Evolutionary conservation across 345 rosid species (phyloP), one percentile per base, ranked within the genome.

Genomic region (Linum lewisii): DNA sequence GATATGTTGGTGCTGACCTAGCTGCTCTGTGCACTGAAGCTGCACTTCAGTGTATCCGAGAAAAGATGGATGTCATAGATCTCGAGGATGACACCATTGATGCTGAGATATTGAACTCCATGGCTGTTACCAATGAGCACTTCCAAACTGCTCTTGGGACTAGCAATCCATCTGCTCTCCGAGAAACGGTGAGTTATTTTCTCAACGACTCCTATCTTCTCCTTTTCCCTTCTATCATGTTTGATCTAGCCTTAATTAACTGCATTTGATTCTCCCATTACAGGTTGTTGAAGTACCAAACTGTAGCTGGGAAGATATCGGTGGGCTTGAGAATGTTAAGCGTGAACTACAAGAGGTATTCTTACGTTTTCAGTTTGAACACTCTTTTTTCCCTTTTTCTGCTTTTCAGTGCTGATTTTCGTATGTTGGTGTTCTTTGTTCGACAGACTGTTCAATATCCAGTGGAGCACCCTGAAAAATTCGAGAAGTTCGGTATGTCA

Each of bases 401-500:
- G 15, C 16, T 16, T 42, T 11, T 53, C 14, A 20, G 26, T 1
- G 10, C 13, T 55, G 34, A 24, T 25, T 58, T 61, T 57, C 14
- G 13, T 20, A 38, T 19, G 2, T 24, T 21, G 26, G 26, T 64
- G 19, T 65, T 19, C 26, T 18, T 49, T 16, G 36, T 29, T 54
- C 38, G 25, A 22, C 65, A 84, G 90, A 84, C 87, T 67, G 87
- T 84, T 53, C 90, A 82, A 68, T 84, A 82, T 65, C 90, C 90
- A n/a, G 85, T 84, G 64, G 90, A 84, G 85, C 90, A 84, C 50
- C 90, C 90, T 2, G 87, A 84, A 75, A 84, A 80, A 70, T 84
- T 84, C 42, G 83, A 81, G 82, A 84, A 84, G 65, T 82, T 84
- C 71, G 90, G 85, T 6, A 82, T 84, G 91, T 78, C 91, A 34